A percentile compares a stretch with the other conserved stretches of the same genome.
phyloP scores from a whole-genome alignment of 768 basidiomycete genomes.

The Rhizopogon roseolus region DNA sequence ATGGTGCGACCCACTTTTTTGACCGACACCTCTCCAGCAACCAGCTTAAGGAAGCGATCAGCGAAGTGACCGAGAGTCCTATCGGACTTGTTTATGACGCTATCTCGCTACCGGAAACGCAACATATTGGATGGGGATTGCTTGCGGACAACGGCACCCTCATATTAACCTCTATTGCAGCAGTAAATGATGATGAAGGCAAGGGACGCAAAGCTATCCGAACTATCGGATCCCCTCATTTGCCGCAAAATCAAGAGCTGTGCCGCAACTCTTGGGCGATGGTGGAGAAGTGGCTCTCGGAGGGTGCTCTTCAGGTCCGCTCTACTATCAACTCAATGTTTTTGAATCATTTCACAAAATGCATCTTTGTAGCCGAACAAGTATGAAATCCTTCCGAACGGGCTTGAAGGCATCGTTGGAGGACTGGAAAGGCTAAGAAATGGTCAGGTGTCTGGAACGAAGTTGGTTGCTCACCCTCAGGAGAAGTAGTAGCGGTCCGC shows the following conservation, averaged over 20 bases:
- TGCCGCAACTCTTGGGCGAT: slow-evolving; percentile 13
- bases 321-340: neutral
- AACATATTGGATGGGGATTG: slow-evolving; percentile 24
- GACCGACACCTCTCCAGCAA: slow-evolving; percentile 21
- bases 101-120: slow-evolving; percentile 30
- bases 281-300: slow-evolving; percentile 19
- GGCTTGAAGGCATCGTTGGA: slow-evolving; percentile 31
- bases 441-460: slow-evolving; percentile 36
- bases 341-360: neutral
- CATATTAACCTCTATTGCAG: slow-evolving; percentile 17
- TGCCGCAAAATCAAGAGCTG: slow-evolving; percentile 12
- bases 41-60: slow-evolving; percentile 14
- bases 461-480: slow-evolving; percentile 40
- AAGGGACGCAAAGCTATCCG: slow-evolving; percentile 13
- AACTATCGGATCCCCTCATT: slow-evolving; percentile 20
- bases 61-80: slow-evolving; percentile 23
- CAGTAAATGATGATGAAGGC: slow-evolving; percentile 19
- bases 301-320: slow-evolving; percentile 20
- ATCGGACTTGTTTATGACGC: slow-evolving; percentile 25
- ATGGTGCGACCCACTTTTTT: slow-evolving; percentile 39
- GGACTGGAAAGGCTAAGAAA: slow-evolving; percentile 32
- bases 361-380: slow-evolving; percentile 29
- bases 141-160: slow-evolving; percentile 31
- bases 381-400: slow-evolving; percentile 35
- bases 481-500: slow-evolving; percentile 22